Evolutionary conservation across 2,329 filamentous ascomycete species (phyloP), one percentile per base, ranked within the genome.

Genomic region (Verticillium zaregamsianum): DNA sequence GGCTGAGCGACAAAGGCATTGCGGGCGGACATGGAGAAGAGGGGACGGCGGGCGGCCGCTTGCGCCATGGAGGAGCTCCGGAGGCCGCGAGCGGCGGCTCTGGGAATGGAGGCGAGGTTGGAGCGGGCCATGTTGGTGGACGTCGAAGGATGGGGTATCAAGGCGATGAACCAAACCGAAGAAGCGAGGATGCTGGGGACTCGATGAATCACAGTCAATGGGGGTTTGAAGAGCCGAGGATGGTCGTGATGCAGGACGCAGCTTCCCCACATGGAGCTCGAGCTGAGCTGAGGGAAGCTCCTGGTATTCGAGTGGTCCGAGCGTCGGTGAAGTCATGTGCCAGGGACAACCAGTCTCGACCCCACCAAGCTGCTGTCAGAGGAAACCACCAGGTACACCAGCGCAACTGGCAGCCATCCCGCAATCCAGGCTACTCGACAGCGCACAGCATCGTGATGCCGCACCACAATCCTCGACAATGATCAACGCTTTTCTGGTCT

Each of bases 401-500:
- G 25, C 40, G 17, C 39, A n/a, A 7, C 4, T 45, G 7, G 39
- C 5, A n/a, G 39, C 39, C 39, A n/a, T 45, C n/a, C 39, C 20
- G 39, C n/a, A 9, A n/a, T 45, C 39, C 39, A 52, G 45, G 6
- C 45, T 28, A 52, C 17, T 15, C n/a, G 11, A 52, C 12, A 52
- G 11, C 45, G 9, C 45, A 25, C 17, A 32, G 7, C 23, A 55
- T 23, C 25, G 54, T n/a, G 58, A 72, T 68, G 70, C 67, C 57
- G 64, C 65, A 64, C 33, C 62, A 62, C 64, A 59, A 57, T n/a
- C 55, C 56, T 37, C 58, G 65, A 79, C 68, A 68, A 99, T 99
- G 95, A 98, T 99, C 77, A 99, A 97, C 82, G 95, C 96, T 35
- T 94, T 99, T 65, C 84, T 99, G 67, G 94, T 99, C 74, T 99